Evolutionary conservation across 164 flowering plant genomes (phyloP).

Genomic region (Echeveria elegans): DNA sequence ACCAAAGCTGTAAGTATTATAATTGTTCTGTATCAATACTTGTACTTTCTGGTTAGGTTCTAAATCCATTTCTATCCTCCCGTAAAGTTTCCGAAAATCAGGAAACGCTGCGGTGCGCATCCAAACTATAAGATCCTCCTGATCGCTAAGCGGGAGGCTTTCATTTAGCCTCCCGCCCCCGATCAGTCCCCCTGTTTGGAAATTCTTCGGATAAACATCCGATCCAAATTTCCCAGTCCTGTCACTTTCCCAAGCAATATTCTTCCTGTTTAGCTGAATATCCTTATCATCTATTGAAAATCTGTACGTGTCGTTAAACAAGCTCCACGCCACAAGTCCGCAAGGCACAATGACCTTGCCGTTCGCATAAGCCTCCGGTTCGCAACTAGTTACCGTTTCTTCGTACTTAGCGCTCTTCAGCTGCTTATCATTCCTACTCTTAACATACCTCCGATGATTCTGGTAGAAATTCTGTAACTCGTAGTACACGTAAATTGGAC

Average conservation of each 20-base stretch:
- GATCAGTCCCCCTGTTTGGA: slow-evolving; percentile 51
- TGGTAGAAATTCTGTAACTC: slow-evolving; percentile 82
- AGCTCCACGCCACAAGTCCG: slow-evolving; percentile 53
- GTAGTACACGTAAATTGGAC: slow-evolving; percentile 67
- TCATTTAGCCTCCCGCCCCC: slow-evolving; percentile 79
- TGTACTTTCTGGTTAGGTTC: not conserved
- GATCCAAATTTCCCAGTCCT: slow-evolving; percentile 76
- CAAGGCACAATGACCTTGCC: slow-evolving; percentile 72
- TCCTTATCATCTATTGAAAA: slow-evolving; percentile 48
- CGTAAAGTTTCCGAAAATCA: not conserved
- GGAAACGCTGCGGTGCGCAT: not conserved
- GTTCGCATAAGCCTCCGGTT: slow-evolving; percentile 43
- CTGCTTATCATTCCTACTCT: slow-evolving; percentile 79
- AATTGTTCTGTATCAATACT: not conserved
- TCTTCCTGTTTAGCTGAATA: slow-evolving; percentile 53
- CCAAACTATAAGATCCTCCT: slow-evolving; percentile 1
- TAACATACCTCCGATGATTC: slow-evolving; percentile 91
- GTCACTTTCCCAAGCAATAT: slow-evolving; percentile 90
- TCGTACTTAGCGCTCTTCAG: slow-evolving; percentile 19
- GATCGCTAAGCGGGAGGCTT: slow-evolving; percentile 62
- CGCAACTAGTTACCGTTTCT: slow-evolving; percentile 28
- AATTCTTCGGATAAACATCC: slow-evolving; percentile 72
- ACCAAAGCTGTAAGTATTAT: not conserved
- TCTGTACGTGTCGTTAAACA: slow-evolving; percentile 86
- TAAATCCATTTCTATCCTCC: too few species aligned